Base-by-base conservation (phyloP, 2,329 filamentous ascomycete species). In the Fusarium virguliforme region DNA sequence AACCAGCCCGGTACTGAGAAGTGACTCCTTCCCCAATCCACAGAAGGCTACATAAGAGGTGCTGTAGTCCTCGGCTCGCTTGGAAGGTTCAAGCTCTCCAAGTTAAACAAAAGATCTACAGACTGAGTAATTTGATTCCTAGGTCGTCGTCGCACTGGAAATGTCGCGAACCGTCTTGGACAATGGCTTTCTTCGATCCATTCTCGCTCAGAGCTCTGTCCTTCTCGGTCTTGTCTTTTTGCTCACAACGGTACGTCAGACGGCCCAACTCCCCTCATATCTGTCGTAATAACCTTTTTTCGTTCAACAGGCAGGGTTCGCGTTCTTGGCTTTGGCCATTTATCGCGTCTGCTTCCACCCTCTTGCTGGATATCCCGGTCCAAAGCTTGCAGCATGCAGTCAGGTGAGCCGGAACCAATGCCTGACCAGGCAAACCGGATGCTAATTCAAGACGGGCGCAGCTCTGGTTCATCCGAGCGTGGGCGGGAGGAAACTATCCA, bases 261-360 rank as follows among this genome's bases (percentile, higher is more conserved):
- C 37, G 7, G 37, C 37, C 4, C 37, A 38, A 38, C 35, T 18
- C 15, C 15, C 37, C 37, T 1, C 7, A n/a, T 38, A 38, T 38
- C 37, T 38, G 37, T 18, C 37, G 37, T 38, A 38, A 38, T 38
- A 38, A 38, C 37, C 15, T 18, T 38, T 18, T 38, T 8, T n/a
- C 37, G 18, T 38, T 38, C 37, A 8, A 18, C 37, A 38, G 37
- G 37, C 15, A 38, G 37, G 37, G 15, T 9, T 38, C 37, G 2
- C 15, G 34, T n/a, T 54, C 34, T 38, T 37, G 18, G 22, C 32
- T 15, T 18, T 57, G 8, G 24, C 30, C 18, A 59, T 64, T 4
- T 75, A 75, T 38, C 59, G 64, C 12, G 3, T 73, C 1, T 61
- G 51, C 4, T 72, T 74, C 4, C 73, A 75, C 43, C 71, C 73